Percentiles rank a stretch among this genome's conserved stretches.
These are phyloP conservation scores for Emericellopsis atlantica DNA, from an alignment of 2,329 filamentous ascomycete species.

Conservation along the genomic window DNA sequence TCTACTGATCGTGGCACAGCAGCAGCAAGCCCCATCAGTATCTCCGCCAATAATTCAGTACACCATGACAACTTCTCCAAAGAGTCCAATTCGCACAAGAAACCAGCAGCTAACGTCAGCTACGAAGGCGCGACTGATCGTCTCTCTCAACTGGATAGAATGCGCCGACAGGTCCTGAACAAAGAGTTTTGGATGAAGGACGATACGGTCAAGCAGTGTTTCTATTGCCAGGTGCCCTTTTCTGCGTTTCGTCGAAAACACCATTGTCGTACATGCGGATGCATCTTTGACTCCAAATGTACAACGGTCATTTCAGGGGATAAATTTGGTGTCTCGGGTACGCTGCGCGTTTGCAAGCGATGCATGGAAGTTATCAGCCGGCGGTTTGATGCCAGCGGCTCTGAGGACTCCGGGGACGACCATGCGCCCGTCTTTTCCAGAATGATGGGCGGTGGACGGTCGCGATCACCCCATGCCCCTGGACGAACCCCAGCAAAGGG, in stretches of 20 bases:
- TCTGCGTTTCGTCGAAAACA: constrained; percentile 92
- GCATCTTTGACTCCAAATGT: constrained; percentile 95
- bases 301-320: constrained; percentile 82
- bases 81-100: constrained; percentile 29
- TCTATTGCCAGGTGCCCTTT: constrained; percentile 80
- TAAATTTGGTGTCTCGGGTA: constrained; percentile 75
- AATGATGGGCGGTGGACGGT: constrained; percentile 32
- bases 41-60: constrained; percentile 44
- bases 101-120: constrained; percentile 36
- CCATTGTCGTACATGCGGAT: constrained; percentile 91
- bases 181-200: constrained; percentile 99
- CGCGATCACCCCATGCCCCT: constrained; percentile 26
- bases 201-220: constrained; percentile 95
- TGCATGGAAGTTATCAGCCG: constrained; percentile 87
- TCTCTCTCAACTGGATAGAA: constrained; percentile 52
- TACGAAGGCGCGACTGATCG: constrained; percentile 42
- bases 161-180: constrained; percentile 78
- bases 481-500: constrained; percentile 15
- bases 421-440: constrained; percentile 56
- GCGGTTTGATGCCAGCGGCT: constrained; percentile 74
- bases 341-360: constrained; percentile 80
- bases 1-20: constrained; percentile 44
- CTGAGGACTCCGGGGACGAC: constrained; percentile 77
- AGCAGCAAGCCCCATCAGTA: constrained; percentile 43
- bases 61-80: constrained; percentile 43